Conservation (phyloP, 768 basidiomycete genomes). For the Tylopilus rubrobrunneus region DNA sequence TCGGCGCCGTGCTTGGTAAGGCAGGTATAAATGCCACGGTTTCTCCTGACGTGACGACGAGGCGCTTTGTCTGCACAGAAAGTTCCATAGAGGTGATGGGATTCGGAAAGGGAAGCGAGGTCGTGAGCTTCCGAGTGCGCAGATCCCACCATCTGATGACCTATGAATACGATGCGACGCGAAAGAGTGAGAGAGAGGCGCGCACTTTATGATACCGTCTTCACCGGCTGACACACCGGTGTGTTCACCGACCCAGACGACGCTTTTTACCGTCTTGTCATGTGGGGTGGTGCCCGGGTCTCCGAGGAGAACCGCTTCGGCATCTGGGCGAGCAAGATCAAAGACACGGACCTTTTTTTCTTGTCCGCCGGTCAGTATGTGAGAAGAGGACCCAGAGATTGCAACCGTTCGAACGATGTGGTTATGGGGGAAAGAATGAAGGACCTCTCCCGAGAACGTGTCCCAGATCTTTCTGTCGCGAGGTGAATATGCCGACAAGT, state of each 20-base stretch:
- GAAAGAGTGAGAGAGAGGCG: background rate
- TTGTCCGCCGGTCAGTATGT: constrained; percentile 87
- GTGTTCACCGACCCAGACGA: constrained; percentile 89
- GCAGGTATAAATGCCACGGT: constrained; percentile 89
- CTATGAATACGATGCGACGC: constrained; percentile 9
- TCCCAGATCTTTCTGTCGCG: constrained; percentile 88
- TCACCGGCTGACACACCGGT: constrained; percentile 89
- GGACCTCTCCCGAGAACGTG: constrained; percentile 78
- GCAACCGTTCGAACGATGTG: constrained; percentile 98
- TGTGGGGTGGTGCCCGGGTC: constrained; percentile 63
- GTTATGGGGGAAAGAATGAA: constrained; percentile 97
- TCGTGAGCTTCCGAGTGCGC: constrained; percentile 68
- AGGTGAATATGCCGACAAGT: background rate
- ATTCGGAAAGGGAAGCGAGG: constrained; percentile 65
- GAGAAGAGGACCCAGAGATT: constrained; percentile 63
- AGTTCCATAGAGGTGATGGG: constrained; percentile 95
- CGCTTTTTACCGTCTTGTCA: constrained; percentile 87
- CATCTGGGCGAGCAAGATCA: constrained; percentile 82
- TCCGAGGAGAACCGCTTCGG: constrained; percentile 77
- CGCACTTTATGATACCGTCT: constrained; percentile 84
- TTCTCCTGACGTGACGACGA: constrained; percentile 89
- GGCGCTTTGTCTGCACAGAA: constrained; percentile 71
- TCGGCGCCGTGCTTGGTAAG: constrained; percentile 54
- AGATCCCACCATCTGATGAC: constrained; percentile 91
- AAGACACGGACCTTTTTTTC: constrained; percentile 98